phyloP scores from a whole-genome alignment of 2,329 filamentous ascomycete genomes.

The Trichoderma citrinoviride region DNA sequence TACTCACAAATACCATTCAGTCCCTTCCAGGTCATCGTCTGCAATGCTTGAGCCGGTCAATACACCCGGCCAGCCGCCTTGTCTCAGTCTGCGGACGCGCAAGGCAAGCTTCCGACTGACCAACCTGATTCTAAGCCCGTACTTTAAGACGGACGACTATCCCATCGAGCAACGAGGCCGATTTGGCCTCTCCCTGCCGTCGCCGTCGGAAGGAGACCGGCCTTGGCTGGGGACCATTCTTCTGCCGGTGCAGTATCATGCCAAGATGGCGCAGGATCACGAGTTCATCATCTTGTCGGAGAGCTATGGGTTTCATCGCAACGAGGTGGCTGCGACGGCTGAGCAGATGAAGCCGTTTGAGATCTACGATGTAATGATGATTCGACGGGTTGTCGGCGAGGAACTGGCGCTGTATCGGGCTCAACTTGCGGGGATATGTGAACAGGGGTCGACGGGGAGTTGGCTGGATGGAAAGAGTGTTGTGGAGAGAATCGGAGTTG shows the following conservation, averaged over 20 bases:
- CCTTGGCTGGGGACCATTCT: constrained; percentile 16
- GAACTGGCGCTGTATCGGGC: neutral
- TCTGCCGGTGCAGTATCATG: constrained; percentile 7
- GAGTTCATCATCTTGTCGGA: constrained; percentile 15
- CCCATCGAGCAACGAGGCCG: constrained; percentile 7
- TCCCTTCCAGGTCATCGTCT: neutral
- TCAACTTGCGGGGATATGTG: neutral
- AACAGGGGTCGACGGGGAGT: neutral
- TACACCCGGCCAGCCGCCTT: neutral
- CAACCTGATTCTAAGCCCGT: neutral
- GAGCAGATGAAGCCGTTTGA: neutral
- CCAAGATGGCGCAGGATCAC: constrained; percentile 7
- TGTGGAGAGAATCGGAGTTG: constrained; percentile 12
- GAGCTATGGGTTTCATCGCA: constrained; percentile 14
- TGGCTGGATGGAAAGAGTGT: constrained; percentile 5
- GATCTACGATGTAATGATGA: constrained; percentile 18
- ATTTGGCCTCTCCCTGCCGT: constrained; percentile 8
- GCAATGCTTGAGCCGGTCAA: neutral
- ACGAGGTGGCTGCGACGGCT: constrained; percentile 3
- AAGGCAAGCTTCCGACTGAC: neutral
- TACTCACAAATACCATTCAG: neutral
- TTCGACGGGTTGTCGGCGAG: neutral
- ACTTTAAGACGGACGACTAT: neutral
- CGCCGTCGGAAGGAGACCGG: neutral
- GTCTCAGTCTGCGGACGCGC: neutral